A percentile compares a stretch with the other conserved stretches of the same genome.
phyloP scores from a whole-genome alignment of 768 basidiomycete species.

The Tephrocybe sp. region DNA sequence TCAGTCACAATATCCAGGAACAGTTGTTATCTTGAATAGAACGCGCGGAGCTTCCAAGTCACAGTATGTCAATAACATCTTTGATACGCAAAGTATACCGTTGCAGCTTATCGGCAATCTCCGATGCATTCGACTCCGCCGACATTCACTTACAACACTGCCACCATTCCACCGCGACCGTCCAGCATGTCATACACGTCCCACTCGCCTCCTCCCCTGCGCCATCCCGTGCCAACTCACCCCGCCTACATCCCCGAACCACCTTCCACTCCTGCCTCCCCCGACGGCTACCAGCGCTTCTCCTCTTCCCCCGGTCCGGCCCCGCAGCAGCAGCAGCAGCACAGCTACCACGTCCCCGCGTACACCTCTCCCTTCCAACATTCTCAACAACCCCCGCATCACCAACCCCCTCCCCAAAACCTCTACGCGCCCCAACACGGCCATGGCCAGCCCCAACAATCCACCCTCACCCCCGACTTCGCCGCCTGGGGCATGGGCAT shows the following conservation, averaged over 20 bases:
- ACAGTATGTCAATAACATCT: too few species aligned
- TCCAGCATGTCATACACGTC: conserved; percentile 18
- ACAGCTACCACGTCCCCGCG: conserved; percentile 39
- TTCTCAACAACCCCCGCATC: conserved; percentile 21
- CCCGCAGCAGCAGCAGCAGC: conserved; percentile 27
- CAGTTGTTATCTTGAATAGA: too few species aligned
- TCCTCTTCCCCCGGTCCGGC: conserved; percentile 56
- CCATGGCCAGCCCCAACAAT: conserved; percentile 27
- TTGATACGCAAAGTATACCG: too few species aligned
- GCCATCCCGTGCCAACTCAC: conserved; percentile 88
- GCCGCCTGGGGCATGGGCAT: conserved; percentile 84
- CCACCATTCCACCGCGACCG: neutral
- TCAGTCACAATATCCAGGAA: too few species aligned
- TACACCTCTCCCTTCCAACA: conserved; percentile 54
- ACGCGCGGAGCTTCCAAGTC: too few species aligned
- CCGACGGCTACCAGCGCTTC: conserved; percentile 74
- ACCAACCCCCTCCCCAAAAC: conserved; percentile 21
- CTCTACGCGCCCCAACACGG: conserved; percentile 3
- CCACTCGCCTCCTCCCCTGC: conserved; percentile 74
- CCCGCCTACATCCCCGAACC: conserved; percentile 85
- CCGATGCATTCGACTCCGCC: too few species aligned
- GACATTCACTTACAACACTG: too few species aligned
- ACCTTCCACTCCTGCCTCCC: conserved; percentile 72
- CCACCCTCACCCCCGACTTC: conserved; percentile 47
- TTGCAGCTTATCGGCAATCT: too few species aligned